Base-by-base conservation (phyloP, 352 stramenopile species). In the Globisporangium recalcitrans region DNA sequence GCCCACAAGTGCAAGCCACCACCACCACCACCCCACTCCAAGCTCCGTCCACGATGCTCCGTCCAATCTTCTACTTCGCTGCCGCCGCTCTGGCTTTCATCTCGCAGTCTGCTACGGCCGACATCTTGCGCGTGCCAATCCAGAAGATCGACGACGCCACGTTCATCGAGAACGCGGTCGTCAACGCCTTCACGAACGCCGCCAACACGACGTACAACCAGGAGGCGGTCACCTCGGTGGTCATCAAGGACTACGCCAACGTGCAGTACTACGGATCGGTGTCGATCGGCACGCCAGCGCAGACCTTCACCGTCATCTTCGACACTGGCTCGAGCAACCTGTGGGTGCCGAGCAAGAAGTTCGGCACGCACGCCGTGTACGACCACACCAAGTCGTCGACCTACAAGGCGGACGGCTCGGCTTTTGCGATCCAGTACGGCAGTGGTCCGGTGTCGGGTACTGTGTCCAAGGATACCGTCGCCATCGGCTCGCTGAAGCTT, bases 301-400 rank as follows among this genome's bases (percentile, higher is more conserved):
- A 98, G 72, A 88, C 68, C 1, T 97, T 98, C 66, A 74, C 85
- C 13, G 96, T 99, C 19, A 97, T 99, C 55, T 99, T 98, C 63
- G 96, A 99, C 75, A 99, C 96, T 11, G 96, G 96, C 26, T 97
- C 83, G n/a, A 96, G 80, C 68, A 98, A 98, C 73, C 69, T 99
- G 13, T 99, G 97, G 97, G 93, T 99, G 4, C 94, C 91, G 22
- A 82, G 90, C 71, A 71, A 67, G 52, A 78, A 84, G 52, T 95
- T 90, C 71, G 83, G 82, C 14, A 72, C 70, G 42, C 80, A 93
- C 65, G 65, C 80, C 46, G 57, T 96, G 60, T 99, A 98, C 71
- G 80, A 98, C 71, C 87, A 97, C 70, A 60, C 71, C 46, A 77
- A 85, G 52, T 98, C 89, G 31, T 81, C 64, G 19, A 81, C 81